Evolutionary conservation across 805 yeast species (phyloP).

Genomic region (Sungouiella blattae): DNA sequence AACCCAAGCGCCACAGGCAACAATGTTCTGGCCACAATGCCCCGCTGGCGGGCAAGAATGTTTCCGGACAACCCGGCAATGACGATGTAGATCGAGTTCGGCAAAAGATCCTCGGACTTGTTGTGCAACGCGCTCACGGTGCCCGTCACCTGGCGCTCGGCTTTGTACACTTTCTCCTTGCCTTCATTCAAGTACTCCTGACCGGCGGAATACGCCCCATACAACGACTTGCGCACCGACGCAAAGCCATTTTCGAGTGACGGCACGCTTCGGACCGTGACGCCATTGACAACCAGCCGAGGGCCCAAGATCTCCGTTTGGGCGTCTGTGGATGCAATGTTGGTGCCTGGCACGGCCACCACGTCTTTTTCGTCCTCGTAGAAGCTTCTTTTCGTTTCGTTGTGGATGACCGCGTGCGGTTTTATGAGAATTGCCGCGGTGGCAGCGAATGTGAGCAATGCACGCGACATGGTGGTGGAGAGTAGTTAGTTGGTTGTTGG

Average conservation of each 20-base stretch:
- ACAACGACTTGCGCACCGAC: constrained; percentile 43
- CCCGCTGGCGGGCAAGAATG: constrained; percentile 66
- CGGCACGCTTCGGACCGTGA: constrained; percentile 50
- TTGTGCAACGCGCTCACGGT: constrained; percentile 64
- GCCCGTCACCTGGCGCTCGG: constrained; percentile 60
- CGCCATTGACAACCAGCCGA: constrained; percentile 50
- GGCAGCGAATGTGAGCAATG: constrained; percentile 3
- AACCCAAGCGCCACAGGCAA: constrained; percentile 61
- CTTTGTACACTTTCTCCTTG: constrained; percentile 48
- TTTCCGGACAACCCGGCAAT: constrained; percentile 72
- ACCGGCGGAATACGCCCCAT: constrained; percentile 23
- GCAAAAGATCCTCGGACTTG: constrained; percentile 64
- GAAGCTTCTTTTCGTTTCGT: constrained; percentile 36
- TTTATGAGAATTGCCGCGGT: neutral
- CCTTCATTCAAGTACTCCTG: constrained; percentile 41
- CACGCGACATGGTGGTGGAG: constrained; percentile 8
- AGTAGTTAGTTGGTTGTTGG: neutral
- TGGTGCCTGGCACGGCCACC: constrained; percentile 50
- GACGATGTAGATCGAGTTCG: constrained; percentile 64
- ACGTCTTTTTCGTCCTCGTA: constrained; percentile 48
- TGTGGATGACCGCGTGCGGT: constrained; percentile 5
- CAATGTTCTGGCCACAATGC: constrained; percentile 48
- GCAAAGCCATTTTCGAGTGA: constrained; percentile 48
- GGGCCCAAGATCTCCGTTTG: constrained; percentile 45
- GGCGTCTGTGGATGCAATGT: constrained; percentile 39